Conservation (phyloP, 768 basidiomycete species). For the Ramaria sp. region DNA sequence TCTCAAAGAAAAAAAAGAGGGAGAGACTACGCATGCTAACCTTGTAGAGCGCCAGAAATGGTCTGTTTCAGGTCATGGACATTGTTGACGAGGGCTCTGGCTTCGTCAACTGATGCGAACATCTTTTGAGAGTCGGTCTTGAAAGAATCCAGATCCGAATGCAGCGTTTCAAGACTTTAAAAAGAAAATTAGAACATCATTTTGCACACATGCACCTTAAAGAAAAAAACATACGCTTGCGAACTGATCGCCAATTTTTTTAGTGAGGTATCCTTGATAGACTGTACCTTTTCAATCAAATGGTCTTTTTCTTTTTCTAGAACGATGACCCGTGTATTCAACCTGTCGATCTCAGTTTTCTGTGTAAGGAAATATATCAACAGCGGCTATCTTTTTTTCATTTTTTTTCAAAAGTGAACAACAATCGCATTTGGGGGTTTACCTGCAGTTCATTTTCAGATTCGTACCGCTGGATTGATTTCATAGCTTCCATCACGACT, state of each 20-base stretch:
- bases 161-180: neutral
- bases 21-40: neutral
- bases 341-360: slow-evolving; percentile 3
- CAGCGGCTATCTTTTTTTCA: too few relatives aligned
- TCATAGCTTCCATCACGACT: slow-evolving; percentile 9
- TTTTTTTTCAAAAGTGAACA: too few relatives aligned
- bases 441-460: slow-evolving; percentile 5
- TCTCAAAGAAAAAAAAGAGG: neutral
- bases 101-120: neutral
- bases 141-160: neutral
- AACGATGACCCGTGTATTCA: neutral
- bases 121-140: neutral
- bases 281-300: neutral
- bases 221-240: neutral
- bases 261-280: neutral
- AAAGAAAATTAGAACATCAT: neutral
- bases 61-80: slow-evolving; percentile 1
- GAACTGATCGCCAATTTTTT: slow-evolving; percentile 2
- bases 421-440: too few relatives aligned
- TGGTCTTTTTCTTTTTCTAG: neutral
- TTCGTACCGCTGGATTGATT: slow-evolving; percentile 8
- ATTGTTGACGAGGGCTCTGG: neutral
- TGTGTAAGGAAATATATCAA: neutral
- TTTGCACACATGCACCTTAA: too few relatives aligned
- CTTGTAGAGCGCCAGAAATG: neutral